A percentile compares a stretch with the other conserved stretches of the same genome.
These are phyloP conservation scores for Castanea mollissima DNA, from an alignment of 306 rosid species.

Conservation along the genomic window DNA sequence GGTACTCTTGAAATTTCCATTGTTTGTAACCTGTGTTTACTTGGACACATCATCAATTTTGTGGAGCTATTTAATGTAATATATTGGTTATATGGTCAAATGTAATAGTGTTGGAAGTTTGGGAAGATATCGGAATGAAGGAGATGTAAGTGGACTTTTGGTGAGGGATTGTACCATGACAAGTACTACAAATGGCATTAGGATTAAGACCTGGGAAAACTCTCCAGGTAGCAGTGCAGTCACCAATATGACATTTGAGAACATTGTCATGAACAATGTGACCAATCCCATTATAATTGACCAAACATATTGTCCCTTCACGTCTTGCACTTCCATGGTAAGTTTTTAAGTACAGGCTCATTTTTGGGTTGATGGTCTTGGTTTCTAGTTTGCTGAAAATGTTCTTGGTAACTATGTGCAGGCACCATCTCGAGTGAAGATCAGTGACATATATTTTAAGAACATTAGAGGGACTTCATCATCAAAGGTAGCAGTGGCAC, in stretches of 20 bases:
- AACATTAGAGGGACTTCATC: conserved; percentile 51
- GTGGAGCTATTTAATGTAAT: background rate
- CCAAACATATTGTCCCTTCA: conserved; percentile 42
- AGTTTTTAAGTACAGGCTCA: background rate
- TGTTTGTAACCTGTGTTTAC: background rate
- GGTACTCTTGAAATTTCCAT: conserved; percentile 14
- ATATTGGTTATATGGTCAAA: background rate
- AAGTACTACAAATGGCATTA: conserved; percentile 43
- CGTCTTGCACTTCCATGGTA: conserved; percentile 40
- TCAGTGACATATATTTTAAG: conserved; percentile 51
- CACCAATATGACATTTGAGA: conserved; percentile 47
- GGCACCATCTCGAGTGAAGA: conserved; percentile 47
- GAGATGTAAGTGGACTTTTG: conserved; percentile 41
- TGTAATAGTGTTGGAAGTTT: conserved; percentile 43
- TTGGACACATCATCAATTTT: background rate
- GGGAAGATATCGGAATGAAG: conserved; percentile 45
- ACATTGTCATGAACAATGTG: conserved; percentile 50
- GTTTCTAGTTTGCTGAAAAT: background rate
- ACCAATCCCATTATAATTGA: conserved; percentile 54
- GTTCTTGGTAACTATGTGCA: background rate
- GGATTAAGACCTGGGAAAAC: conserved; percentile 55
- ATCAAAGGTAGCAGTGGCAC: conserved; percentile 44
- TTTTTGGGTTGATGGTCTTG: background rate
- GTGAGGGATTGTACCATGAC: conserved; percentile 39
- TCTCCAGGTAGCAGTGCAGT: conserved; percentile 46